Evolutionary conservation across 1,139 yeast genomes (phyloP).

Genomic region (Suhomyces ambrosiae): DNA sequence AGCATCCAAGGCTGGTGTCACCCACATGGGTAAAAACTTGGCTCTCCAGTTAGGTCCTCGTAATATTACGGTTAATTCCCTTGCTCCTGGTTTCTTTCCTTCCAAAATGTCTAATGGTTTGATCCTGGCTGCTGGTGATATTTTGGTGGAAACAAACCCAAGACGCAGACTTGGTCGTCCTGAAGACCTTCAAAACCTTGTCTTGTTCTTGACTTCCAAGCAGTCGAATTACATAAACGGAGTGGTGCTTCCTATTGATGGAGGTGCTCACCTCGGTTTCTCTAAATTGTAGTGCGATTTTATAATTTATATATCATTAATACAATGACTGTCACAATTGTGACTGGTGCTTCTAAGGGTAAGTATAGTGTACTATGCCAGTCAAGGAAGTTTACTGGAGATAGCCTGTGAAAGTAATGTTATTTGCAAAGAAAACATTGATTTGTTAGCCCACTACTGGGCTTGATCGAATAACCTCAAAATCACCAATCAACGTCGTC

Average conservation of each 20-base stretch:
- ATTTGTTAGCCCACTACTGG: too few species aligned
- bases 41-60: constrained; percentile 68
- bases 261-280: constrained; percentile 51
- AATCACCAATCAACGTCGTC: too few species aligned
- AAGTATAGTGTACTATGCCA: constrained; percentile 19
- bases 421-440: too few species aligned
- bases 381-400: not conserved
- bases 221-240: constrained; percentile 71
- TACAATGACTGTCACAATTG: constrained; percentile 40
- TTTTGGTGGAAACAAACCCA: constrained; percentile 56
- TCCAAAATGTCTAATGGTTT: constrained; percentile 75
- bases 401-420: too few species aligned
- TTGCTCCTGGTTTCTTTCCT: constrained; percentile 83
- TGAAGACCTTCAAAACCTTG: constrained; percentile 62
- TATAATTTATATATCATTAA: constrained; percentile 2
- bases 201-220: constrained; percentile 59
- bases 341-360: constrained; percentile 73
- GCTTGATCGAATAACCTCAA: too few species aligned
- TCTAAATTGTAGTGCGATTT: constrained; percentile 13
- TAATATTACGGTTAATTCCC: constrained; percentile 64
- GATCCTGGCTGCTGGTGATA: constrained; percentile 55
- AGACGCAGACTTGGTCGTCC: constrained; percentile 64
- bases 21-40: constrained; percentile 66
- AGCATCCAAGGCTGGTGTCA: constrained; percentile 78
- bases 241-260: constrained; percentile 72